Percentiles rank a stretch among this genome's conserved stretches.
Evolutionary conservation across 2,329 filamentous ascomycete genomes (phyloP).

Genomic region (Cadophora malorum): DNA sequence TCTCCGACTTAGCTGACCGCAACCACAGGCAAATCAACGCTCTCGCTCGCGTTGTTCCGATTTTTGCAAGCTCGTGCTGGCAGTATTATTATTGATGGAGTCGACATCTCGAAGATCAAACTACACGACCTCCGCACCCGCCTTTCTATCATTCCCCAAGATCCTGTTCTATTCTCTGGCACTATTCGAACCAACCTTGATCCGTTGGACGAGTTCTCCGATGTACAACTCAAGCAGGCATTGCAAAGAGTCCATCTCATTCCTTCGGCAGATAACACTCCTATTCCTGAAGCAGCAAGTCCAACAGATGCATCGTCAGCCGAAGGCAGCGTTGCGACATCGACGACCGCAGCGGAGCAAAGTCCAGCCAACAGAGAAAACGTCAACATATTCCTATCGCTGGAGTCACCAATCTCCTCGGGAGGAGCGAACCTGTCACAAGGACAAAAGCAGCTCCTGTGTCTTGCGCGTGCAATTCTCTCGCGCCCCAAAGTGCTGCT

Average conservation of each 20-base stretch:
- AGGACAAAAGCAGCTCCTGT: conserved; percentile 92
- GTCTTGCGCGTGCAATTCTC: conserved; percentile 85
- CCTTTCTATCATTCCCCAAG: conserved; percentile 45
- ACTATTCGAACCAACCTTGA: conserved; percentile 33
- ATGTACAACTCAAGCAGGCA: conserved; percentile 75
- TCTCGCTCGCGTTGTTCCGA: conserved; percentile 37
- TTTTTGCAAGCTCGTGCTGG: conserved; percentile 49
- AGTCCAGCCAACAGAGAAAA: conserved; percentile 25
- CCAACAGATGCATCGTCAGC: conserved; percentile 11
- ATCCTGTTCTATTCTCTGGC: conserved; percentile 85
- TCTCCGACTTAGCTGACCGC: not conserved
- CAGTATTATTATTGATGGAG: conserved; percentile 41
- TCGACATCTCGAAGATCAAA: conserved; percentile 44
- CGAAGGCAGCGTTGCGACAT: conserved; percentile 21
- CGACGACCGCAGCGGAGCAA: conserved; percentile 22
- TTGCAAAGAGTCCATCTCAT: conserved; percentile 88
- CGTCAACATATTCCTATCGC: conserved; percentile 45
- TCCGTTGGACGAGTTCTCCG: conserved; percentile 34
- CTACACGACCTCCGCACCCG: conserved; percentile 41
- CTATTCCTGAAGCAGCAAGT: conserved; percentile 4
- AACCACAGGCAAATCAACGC: conserved; percentile 42
- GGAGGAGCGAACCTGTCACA: conserved; percentile 64
- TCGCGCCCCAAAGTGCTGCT: conserved; percentile 87
- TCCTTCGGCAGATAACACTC: conserved; percentile 22
- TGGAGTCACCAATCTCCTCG: conserved; percentile 69